These are phyloP conservation scores for Nicotiana tabacum DNA, from an alignment of 257 asterid genomes.

Conservation along the genomic window DNA sequence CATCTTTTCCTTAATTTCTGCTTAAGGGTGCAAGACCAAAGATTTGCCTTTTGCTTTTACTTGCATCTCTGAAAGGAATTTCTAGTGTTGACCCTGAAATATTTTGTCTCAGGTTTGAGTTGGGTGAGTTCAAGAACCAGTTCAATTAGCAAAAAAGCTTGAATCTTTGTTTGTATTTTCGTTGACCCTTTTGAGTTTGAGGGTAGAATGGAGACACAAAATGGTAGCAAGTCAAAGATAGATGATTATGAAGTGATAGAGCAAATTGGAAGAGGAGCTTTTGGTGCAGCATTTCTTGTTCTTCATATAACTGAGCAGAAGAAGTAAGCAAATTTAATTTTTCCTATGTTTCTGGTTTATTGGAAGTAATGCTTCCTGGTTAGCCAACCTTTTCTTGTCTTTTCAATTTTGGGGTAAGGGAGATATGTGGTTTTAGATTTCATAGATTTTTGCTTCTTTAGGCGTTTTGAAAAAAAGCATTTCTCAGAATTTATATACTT, in stretches of 20 bases:
- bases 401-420: background rate
- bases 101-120: constrained; percentile 24
- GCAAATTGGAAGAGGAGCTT: constrained; percentile 92
- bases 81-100: constrained; percentile 17
- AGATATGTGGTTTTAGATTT: background rate
- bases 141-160: constrained; percentile 17
- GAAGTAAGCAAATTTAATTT: constrained; percentile 45
- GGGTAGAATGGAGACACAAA: constrained; percentile 55
- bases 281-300: constrained; percentile 76
- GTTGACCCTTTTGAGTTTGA: constrained; percentile 15
- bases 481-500: background rate
- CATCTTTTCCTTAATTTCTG: constrained; percentile 22
- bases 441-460: background rate
- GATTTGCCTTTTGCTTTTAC: constrained; percentile 12
- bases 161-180: constrained; percentile 10
- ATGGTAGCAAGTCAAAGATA: constrained; percentile 47
- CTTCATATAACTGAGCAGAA: constrained; percentile 61
- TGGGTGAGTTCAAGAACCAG: constrained; percentile 18
- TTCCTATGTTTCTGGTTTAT: background rate
- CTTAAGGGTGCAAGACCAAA: constrained; percentile 5
- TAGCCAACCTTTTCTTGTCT: background rate
- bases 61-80: background rate
- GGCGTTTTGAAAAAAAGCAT: background rate
- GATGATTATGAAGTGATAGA: constrained; percentile 74
- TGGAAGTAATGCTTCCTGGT: too few species aligned